phyloP scores from a whole-genome alignment of 352 stramenopile species.

The Phytophthora europaea region DNA sequence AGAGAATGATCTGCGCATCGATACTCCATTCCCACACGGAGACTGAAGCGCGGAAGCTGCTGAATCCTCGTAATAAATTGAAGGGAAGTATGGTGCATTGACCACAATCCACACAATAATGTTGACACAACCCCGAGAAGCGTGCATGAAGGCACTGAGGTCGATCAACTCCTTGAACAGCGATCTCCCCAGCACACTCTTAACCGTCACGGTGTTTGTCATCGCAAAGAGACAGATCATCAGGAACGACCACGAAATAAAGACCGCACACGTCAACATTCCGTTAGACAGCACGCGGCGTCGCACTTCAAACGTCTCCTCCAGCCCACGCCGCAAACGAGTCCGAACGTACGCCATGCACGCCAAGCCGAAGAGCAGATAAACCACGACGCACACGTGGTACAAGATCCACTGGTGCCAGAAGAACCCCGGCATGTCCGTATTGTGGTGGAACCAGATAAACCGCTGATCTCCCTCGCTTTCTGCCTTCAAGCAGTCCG shows the following conservation, averaged over 20 bases:
- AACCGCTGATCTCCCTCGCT: constrained; percentile 57
- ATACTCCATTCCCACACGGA: constrained; percentile 19
- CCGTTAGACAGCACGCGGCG: constrained; percentile 81
- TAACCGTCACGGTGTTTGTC: constrained; percentile 58
- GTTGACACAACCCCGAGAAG: constrained; percentile 81
- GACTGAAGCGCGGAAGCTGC: constrained; percentile 17
- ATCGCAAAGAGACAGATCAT: constrained; percentile 78
- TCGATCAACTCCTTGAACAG: constrained; percentile 75
- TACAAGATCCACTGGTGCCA: constrained; percentile 88
- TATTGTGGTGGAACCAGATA: constrained; percentile 90
- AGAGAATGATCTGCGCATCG: constrained; percentile 29
- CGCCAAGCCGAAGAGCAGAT: constrained; percentile 76
- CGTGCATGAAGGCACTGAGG: constrained; percentile 82
- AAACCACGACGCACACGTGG: constrained; percentile 82
- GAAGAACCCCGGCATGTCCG: constrained; percentile 78
- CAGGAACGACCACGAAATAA: constrained; percentile 87
- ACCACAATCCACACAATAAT: constrained; percentile 90
- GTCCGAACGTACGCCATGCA: constrained; percentile 84
- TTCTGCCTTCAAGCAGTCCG: constrained; percentile 32
- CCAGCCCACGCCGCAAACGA: constrained; percentile 76
- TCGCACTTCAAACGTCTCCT: constrained; percentile 89
- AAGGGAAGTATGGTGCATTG: constrained; percentile 69
- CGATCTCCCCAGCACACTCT: constrained; percentile 42
- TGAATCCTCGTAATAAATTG: constrained; percentile 38
- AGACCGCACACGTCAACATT: constrained; percentile 84